Percentiles rank a stretch among this genome's conserved stretches.
Evolutionary conservation across 2,329 filamentous ascomycete genomes (phyloP).

Genomic region (Zasmidium citrigriseum): DNA sequence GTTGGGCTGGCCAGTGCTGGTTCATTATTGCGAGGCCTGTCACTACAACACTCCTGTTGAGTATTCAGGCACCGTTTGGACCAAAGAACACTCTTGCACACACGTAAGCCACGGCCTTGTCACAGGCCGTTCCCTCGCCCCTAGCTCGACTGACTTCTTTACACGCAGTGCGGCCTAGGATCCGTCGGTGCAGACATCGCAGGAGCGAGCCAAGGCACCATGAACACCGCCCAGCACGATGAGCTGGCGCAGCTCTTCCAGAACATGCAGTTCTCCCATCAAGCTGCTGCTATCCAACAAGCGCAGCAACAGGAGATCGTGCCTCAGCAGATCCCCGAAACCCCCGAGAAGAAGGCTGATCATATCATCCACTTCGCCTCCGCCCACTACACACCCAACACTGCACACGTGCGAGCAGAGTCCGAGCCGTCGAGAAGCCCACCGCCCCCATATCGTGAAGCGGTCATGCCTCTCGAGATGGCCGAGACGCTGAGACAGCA

Average conservation of each 20-base stretch:
- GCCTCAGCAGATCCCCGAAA: slow-evolving; percentile 17
- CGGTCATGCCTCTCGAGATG: slow-evolving; percentile 30
- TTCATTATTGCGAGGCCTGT: slow-evolving; percentile 34
- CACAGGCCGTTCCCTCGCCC: slow-evolving; percentile 17
- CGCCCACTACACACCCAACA: slow-evolving; percentile 77
- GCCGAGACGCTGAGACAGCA: slow-evolving; percentile 59
- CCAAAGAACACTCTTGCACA: slow-evolving; percentile 45
- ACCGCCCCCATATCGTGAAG: slow-evolving; percentile 33
- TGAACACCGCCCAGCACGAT: slow-evolving; percentile 66
- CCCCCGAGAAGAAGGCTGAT: slow-evolving; percentile 21
- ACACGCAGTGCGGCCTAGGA: slow-evolving; percentile 44
- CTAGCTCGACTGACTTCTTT: slow-evolving; percentile 24
- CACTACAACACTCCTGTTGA: slow-evolving; percentile 38
- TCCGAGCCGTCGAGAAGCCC: slow-evolving; percentile 33
- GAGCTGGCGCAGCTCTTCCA: slow-evolving; percentile 81
- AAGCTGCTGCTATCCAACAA: slow-evolving; percentile 14
- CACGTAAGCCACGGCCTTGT: slow-evolving; percentile 44
- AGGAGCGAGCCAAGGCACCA: slow-evolving; percentile 45
- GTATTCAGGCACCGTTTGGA: slow-evolving; percentile 46
- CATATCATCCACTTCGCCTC: slow-evolving; percentile 70
- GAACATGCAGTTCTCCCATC: slow-evolving; percentile 67
- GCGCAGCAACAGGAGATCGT: slow-evolving; percentile 26
- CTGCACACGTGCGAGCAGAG: slow-evolving; percentile 62
- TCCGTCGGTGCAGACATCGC: slow-evolving; percentile 46
- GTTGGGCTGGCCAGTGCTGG: slow-evolving; percentile 29